A percentile compares a stretch with the other conserved stretches of the same genome.
Evolutionary conservation across 2,329 filamentous ascomycete genomes (phyloP).

Genomic region (Alternaria arborescens): DNA sequence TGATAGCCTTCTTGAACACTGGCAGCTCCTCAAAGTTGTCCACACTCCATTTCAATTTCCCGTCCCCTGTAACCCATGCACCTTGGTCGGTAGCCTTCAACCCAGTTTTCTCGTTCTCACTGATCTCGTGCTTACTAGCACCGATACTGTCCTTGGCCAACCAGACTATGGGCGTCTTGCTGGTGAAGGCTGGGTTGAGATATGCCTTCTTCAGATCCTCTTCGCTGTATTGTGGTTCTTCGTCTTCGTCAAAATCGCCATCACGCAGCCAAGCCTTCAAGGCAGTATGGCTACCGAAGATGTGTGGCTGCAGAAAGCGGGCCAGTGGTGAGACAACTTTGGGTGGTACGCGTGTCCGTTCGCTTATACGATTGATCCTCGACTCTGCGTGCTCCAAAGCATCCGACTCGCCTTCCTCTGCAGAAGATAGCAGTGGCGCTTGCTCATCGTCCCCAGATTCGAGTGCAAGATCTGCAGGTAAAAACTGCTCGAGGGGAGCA

Average conservation of each 20-base stretch:
- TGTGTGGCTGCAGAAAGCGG: constrained; percentile 47
- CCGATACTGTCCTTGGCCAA: constrained; percentile 44
- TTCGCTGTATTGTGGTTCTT: constrained; percentile 45
- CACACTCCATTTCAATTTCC: constrained; percentile 40
- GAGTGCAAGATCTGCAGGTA: constrained; percentile 44
- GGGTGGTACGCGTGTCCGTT: constrained; percentile 33
- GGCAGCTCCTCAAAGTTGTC: constrained; percentile 46
- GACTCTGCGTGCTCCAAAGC: constrained; percentile 29
- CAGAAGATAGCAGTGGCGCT: constrained; percentile 41
- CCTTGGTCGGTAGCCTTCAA: constrained; percentile 43
- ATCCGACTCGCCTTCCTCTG: constrained; percentile 42
- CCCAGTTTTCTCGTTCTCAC: constrained; percentile 40
- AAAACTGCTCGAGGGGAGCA: constrained; percentile 45
- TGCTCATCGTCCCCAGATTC: constrained; percentile 37
- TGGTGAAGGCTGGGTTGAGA: constrained; percentile 46
- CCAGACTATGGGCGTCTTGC: constrained; percentile 46
- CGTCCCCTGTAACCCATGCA: constrained; percentile 46
- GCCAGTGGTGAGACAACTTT: constrained; percentile 41
- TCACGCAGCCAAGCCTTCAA: constrained; percentile 47
- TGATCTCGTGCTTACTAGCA: constrained; percentile 42
- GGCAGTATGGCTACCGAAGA: constrained; percentile 45
- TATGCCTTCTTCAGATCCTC: constrained; percentile 48
- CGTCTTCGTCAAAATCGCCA: constrained; percentile 42
- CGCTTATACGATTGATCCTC: constrained; percentile 38
- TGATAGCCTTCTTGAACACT: constrained; percentile 41